Evolutionary conservation across 2,329 filamentous ascomycete genomes (phyloP).

Genomic region (Parastagonospora nodorum): DNA sequence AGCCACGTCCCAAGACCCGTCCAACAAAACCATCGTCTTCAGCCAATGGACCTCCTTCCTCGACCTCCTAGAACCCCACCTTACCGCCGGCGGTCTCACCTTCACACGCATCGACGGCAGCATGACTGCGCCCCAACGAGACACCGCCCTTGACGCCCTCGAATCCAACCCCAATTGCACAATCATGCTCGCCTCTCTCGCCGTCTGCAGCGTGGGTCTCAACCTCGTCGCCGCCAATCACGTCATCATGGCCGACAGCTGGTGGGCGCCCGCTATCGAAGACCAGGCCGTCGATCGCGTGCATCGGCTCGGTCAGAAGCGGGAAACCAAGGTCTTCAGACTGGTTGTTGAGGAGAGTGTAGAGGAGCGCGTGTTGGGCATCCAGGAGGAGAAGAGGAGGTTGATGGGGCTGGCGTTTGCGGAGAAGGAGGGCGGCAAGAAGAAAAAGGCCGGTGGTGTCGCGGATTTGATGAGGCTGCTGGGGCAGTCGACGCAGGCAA

Average conservation of each 20-base stretch:
- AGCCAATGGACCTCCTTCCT: conserved; percentile 80
- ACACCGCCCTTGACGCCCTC: conserved; percentile 70
- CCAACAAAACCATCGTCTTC: conserved; percentile 74
- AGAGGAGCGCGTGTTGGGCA: conserved; percentile 78
- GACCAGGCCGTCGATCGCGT: conserved; percentile 90
- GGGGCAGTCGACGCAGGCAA: conserved; percentile 13
- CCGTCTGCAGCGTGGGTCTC: conserved; percentile 82
- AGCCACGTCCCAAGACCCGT: conserved; percentile 66
- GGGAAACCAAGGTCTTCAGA: conserved; percentile 78
- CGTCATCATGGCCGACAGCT: conserved; percentile 81
- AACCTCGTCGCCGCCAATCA: conserved; percentile 87
- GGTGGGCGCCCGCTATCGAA: conserved; percentile 91
- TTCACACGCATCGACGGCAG: conserved; percentile 79
- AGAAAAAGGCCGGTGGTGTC: conserved; percentile 50
- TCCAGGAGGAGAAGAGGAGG: conserved; percentile 79
- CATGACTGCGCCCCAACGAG: conserved; percentile 73
- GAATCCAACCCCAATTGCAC: conserved; percentile 70
- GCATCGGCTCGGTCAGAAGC: conserved; percentile 81
- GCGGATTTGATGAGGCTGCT: conserved; percentile 52
- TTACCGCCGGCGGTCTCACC: conserved; percentile 64
- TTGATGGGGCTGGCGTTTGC: conserved; percentile 79
- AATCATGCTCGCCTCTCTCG: conserved; percentile 80
- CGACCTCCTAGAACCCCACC: conserved; percentile 71
- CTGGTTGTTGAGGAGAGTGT: conserved; percentile 80
- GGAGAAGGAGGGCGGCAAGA: conserved; percentile 68